Base-by-base conservation (phyloP, 2,329 filamentous ascomycete species). In the Aureobasidium mangrovei region DNA sequence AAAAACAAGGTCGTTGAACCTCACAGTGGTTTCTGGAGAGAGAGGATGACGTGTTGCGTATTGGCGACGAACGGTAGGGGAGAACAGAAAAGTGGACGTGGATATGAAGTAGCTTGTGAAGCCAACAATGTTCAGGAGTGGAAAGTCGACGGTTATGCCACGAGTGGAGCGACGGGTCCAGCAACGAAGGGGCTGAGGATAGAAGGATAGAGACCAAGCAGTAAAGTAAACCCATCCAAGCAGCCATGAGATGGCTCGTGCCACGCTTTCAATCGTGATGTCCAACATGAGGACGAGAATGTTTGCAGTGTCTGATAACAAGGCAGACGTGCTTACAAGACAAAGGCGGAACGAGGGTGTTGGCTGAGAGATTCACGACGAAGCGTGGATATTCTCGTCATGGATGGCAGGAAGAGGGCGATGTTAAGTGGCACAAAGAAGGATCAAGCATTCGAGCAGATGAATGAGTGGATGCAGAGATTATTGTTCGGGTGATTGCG, bases 1-100 rank as follows among this genome's bases (percentile, higher is more conserved):
- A 68, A 97, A 97, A 10, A 83, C 81, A 56, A 97, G 78, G 72
- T 98, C 93, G 71, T 97, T 97, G 71, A 88, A 81, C 54, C 86
- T 82, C 31, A 95, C 91, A 0, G 91, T 93, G 3, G 91, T 89
- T 41, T 85, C 80, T 6, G 88, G 83, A 4, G 84, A 82, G 43
- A 79, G 70, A 2, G 80, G 81, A 69, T 97, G 82, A 57, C 93
- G 83, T 18, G 80, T 77, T 26, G 89, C 90, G 74, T 98, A 98
- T 68, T 97, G 88, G 35, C 74, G 69, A 52, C 87, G 85, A 54
- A 97, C 85, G 10, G 81, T 71, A 2, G 87, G 78, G 18, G 89
- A 94, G 70, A 83, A 94, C 61, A 91, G 82, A 64, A 97, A 88
- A 1, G 82, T 76, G 7, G 76, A 68, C 46, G 86, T 94, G 60